Percentiles rank a stretch among this genome's conserved stretches.
Evolutionary conservation across 306 rosid genomes (phyloP).

Genomic region (Corylus avellana): DNA sequence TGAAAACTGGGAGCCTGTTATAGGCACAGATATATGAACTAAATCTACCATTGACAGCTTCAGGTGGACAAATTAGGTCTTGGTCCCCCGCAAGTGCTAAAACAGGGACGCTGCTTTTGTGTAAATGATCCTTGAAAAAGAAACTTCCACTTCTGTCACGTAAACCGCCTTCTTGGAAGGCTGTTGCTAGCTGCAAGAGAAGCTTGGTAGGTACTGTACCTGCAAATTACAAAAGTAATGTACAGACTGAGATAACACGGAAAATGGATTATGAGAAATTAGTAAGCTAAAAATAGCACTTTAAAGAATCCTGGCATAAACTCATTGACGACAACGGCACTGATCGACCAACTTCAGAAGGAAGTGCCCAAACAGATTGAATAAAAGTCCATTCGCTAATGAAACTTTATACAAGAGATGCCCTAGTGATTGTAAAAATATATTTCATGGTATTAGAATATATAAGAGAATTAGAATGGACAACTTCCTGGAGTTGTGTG

Average conservation of each 20-base stretch:
- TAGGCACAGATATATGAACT: background rate
- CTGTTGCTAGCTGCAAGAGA: slow-evolving; percentile 71
- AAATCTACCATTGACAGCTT: slow-evolving; percentile 80
- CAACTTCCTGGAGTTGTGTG: background rate
- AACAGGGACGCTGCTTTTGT: slow-evolving; percentile 65
- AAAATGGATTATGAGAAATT: slow-evolving; percentile 1
- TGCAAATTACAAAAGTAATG: slow-evolving; percentile 30
- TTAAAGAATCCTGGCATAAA: background rate
- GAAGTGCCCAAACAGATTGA: background rate
- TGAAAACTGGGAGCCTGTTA: background rate
- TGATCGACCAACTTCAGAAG: slow-evolving; percentile 2
- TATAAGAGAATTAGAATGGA: background rate
- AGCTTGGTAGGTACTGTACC: slow-evolving; percentile 86
- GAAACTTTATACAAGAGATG: no score
- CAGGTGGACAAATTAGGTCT: slow-evolving; percentile 86
- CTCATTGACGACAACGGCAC: background rate
- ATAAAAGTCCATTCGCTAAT: background rate
- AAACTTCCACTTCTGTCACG: slow-evolving; percentile 65
- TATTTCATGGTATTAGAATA: no score
- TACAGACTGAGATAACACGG: background rate
- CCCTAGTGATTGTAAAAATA: no score
- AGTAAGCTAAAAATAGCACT: slow-evolving; percentile 7
- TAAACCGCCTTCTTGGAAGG: slow-evolving; percentile 67
- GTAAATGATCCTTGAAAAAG: slow-evolving; percentile 69
- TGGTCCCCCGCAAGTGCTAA: slow-evolving; percentile 86